A percentile compares a stretch with the other conserved stretches of the same genome.
Conservation (phyloP, 2,329 filamentous ascomycete species). For the Penicillium verrucosum region DNA sequence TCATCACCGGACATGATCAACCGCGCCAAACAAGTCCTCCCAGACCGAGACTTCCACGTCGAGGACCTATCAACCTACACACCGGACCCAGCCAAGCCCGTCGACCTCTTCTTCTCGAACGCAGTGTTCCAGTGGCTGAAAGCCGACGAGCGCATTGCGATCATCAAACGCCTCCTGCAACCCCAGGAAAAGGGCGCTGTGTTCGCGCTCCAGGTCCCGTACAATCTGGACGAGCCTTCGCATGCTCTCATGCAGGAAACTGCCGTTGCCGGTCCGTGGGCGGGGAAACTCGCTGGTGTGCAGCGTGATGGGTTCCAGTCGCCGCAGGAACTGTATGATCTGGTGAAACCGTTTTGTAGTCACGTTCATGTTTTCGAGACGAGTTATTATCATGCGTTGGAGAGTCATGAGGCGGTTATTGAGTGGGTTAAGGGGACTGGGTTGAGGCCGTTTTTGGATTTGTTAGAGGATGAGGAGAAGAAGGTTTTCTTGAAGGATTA, state of each 20-base stretch:
- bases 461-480: constrained; percentile 42
- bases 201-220: constrained; percentile 54
- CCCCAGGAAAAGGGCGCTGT: constrained; percentile 46
- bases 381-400: constrained; percentile 52
- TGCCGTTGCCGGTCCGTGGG: constrained; percentile 42
- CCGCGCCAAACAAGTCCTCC: constrained; percentile 44
- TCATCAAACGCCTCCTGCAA: constrained; percentile 46
- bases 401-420: constrained; percentile 50
- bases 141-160: constrained; percentile 41
- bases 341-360: constrained; percentile 43
- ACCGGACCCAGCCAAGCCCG: constrained; percentile 20
- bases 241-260: constrained; percentile 52
- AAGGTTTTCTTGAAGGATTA: constrained; percentile 50
- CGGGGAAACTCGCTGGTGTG: constrained; percentile 31
- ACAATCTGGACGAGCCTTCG: constrained; percentile 51
- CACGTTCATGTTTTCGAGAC: constrained; percentile 55
- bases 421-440: constrained; percentile 61
- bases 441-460: constrained; percentile 54
- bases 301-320: constrained; percentile 50
- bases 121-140: constrained; percentile 60
- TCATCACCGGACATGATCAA: constrained; percentile 55
- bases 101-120: constrained; percentile 55
- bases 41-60: constrained; percentile 45
- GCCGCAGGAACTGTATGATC: constrained; percentile 49
- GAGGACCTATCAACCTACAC: constrained; percentile 48